Base-by-base conservation (phyloP, 2,329 filamentous ascomycete species). In the Nemania diffusa region DNA sequence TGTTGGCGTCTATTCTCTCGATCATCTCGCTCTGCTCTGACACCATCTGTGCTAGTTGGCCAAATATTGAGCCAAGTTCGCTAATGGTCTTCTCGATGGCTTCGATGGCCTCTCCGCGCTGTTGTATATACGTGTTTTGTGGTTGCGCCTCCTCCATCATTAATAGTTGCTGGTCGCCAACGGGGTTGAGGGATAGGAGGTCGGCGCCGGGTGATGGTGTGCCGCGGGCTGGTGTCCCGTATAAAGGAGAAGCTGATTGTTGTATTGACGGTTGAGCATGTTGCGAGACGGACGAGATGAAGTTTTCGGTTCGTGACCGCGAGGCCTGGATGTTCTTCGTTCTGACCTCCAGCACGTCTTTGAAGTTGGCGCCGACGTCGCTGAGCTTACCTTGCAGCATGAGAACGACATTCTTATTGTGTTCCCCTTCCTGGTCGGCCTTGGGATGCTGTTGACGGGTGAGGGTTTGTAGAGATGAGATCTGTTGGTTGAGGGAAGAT, bases 281-380 rank as follows among this genome's bases (percentile, higher is more conserved):
- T 67, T 92, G 90, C 2, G 92, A 93, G 15, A 97, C 94, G 2
- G 92, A 91, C 2, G 92, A 97, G 61, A 99, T 93, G 76, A 99
- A 99, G 77, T 98, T 97, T 81, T 98, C 96, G 24, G 96, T 98
- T 72, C 96, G 85, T 52, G 93, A 94, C 67, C 94, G 87, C 65
- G 93, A 97, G 2, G 95, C 96, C 80, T 97, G 96, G 70, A 99
- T 97, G 79, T 98, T 99, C 84, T 97, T 97, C 60, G 96, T 98
- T 65, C 96, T 90, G 48, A 97, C 92, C 79, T 99, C 96, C 9
- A 99, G 85, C 5, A 98, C 95, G 74, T 98, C 95, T 81, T 98
- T 98, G 86, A 99, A 98, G 79, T 95, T 97, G 69, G 91, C 93
- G 27, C 92, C 92, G 3, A 99, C 95, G 76, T 97, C 94, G 44